Conservation (phyloP, 208 protist species). For the Acanthamoeba culbertsoni region DNA sequence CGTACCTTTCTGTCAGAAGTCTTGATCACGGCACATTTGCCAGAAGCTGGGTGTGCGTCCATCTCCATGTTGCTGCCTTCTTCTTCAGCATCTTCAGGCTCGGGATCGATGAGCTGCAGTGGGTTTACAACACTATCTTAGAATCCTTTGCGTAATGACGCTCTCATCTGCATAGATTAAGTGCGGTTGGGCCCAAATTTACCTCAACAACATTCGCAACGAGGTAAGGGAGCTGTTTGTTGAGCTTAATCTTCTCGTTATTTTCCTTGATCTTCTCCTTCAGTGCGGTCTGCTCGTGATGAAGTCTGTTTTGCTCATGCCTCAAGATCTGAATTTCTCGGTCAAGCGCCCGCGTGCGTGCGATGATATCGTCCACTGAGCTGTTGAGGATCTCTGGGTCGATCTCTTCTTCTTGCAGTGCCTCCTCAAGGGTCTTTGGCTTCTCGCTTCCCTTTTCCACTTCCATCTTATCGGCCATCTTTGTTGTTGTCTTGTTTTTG, state of each 20-base stretch:
- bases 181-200: not conserved
- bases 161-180: not conserved
- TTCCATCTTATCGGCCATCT: conserved; percentile 35
- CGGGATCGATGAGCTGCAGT: conserved; percentile 51
- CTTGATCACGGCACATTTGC: conserved; percentile 98
- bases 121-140: not conserved
- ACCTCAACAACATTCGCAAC: conserved; percentile 93
- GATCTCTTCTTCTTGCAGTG: conserved; percentile 38
- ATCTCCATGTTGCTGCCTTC: conserved; percentile 67
- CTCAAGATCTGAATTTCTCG: conserved; percentile 83
- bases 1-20: conserved; percentile 95
- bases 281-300: conserved; percentile 82
- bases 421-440: conserved; percentile 61
- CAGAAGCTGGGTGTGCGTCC: conserved; percentile 69
- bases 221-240: conserved; percentile 93
- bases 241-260: conserved; percentile 93
- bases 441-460: conserved; percentile 16
- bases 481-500: not conserved
- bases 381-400: conserved; percentile 45
- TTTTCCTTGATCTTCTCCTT: conserved; percentile 88
- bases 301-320: conserved; percentile 76
- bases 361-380: conserved; percentile 77
- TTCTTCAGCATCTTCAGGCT: conserved; percentile 61
- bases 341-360: conserved; percentile 82
- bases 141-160: too few relatives aligned